Conservation (phyloP, 345 rosid species). For the Tarenaya hassleriana region DNA sequence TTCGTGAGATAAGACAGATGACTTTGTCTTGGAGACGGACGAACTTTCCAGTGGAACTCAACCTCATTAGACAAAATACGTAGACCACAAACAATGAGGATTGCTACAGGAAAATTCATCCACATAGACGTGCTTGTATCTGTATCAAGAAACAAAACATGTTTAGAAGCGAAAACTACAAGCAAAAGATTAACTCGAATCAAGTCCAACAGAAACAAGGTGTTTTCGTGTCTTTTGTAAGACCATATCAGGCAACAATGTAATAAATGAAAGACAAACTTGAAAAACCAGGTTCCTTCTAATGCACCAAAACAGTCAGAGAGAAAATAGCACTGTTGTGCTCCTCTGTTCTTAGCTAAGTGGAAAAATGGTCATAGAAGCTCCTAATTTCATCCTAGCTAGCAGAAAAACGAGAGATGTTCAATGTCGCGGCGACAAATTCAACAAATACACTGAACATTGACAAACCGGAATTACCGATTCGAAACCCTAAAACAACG, state of each 20-base stretch:
- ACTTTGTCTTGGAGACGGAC: constrained; percentile 20
- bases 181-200: background rate
- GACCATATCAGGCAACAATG: too few species aligned
- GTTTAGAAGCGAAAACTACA: background rate
- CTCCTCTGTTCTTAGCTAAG: background rate
- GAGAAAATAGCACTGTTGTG: background rate
- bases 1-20: constrained; percentile 55
- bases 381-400: background rate
- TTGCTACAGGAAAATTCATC: constrained; percentile 88
- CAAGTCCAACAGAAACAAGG: background rate
- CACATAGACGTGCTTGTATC: constrained; percentile 93
- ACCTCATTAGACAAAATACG: constrained; percentile 55
- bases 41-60: constrained; percentile 70
- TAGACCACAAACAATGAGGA: constrained; percentile 42
- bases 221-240: too few species aligned
- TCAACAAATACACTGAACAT: too few species aligned
- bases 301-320: background rate
- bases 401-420: background rate
- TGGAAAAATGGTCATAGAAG: background rate
- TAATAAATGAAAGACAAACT: background rate
- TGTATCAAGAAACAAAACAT: constrained; percentile 29
- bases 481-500: too few species aligned
- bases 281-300: background rate
- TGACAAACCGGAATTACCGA: too few species aligned
- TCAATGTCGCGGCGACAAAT: constrained; percentile 4